phyloP scores from a whole-genome alignment of 345 rosid genomes.

The Euphorbia pulcherrima region DNA sequence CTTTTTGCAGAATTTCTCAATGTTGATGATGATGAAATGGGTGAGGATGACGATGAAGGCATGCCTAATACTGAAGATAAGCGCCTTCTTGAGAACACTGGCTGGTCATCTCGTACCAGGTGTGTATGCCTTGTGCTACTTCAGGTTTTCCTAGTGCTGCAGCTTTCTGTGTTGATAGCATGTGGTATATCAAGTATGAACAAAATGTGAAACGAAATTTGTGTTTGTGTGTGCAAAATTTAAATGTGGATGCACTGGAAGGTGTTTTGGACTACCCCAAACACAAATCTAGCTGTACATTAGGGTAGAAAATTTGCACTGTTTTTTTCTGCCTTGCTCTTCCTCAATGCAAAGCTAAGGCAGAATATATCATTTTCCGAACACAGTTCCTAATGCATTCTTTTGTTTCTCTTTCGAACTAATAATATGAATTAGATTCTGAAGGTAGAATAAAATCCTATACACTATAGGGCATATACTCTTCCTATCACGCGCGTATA shows the following conservation, averaged over 20 bases:
- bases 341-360: neutral
- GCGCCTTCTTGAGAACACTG: slow-evolving; percentile 73
- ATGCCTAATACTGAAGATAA: slow-evolving; percentile 51
- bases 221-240: neutral
- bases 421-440: too few relatives aligned
- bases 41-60: slow-evolving; percentile 59
- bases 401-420: too few relatives aligned
- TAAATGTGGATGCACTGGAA: neutral
- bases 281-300: neutral
- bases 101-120: slow-evolving; percentile 99
- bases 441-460: neutral
- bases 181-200: neutral
- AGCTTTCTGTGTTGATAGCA: neutral
- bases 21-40: slow-evolving; percentile 80
- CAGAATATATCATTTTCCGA: neutral
- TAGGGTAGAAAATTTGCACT: too few relatives aligned
- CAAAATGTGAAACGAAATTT: neutral
- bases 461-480: neutral
- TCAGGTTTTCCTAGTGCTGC: neutral
- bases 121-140: slow-evolving; percentile 20
- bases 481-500: neutral
- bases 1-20: slow-evolving; percentile 66
- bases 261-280: neutral
- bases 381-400: too few relatives aligned
- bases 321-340: neutral